These are phyloP conservation scores for Colletotrichum paranaense DNA, from an alignment of 2,329 filamentous ascomycete genomes.

Conservation along the genomic window DNA sequence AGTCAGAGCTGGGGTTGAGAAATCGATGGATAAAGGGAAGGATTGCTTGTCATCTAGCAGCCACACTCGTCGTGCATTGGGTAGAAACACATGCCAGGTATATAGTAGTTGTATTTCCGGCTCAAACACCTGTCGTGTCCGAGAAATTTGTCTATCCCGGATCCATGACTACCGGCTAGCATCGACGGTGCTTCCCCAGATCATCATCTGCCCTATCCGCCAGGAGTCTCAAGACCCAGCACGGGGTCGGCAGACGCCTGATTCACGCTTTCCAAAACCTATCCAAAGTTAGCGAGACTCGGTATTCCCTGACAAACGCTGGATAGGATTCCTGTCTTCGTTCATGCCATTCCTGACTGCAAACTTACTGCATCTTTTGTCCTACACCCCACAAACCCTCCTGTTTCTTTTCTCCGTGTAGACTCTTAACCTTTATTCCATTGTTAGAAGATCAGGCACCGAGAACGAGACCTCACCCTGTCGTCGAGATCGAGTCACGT, in stretches of 20 bases:
- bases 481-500: slow-evolving; percentile 16
- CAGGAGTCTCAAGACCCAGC: slow-evolving; percentile 3
- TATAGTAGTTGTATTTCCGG: background rate
- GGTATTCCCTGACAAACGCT: background rate
- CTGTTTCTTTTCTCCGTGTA: background rate
- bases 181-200: slow-evolving; percentile 6
- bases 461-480: slow-evolving; percentile 15
- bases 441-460: slow-evolving; percentile 12
- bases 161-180: slow-evolving; percentile 11
- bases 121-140: slow-evolving; percentile 14
- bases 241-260: slow-evolving; percentile 9
- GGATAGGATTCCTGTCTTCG: slow-evolving; percentile 2
- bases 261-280: slow-evolving; percentile 2
- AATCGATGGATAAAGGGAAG: background rate
- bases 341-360: slow-evolving; percentile 20
- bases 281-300: background rate
- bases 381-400: slow-evolving; percentile 24
- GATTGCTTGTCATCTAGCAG: background rate
- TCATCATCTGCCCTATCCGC: slow-evolving; percentile 4
- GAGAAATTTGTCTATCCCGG: slow-evolving; percentile 9
- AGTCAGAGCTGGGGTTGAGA: background rate
- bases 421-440: background rate
- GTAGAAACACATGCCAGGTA: background rate
- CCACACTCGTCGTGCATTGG: background rate
- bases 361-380: slow-evolving; percentile 18